Percentiles rank a stretch among this genome's conserved stretches.
These are phyloP conservation scores for Gaillardinia entomophila DNA, from an alignment of 805 yeast species.

Conservation along the genomic window DNA sequence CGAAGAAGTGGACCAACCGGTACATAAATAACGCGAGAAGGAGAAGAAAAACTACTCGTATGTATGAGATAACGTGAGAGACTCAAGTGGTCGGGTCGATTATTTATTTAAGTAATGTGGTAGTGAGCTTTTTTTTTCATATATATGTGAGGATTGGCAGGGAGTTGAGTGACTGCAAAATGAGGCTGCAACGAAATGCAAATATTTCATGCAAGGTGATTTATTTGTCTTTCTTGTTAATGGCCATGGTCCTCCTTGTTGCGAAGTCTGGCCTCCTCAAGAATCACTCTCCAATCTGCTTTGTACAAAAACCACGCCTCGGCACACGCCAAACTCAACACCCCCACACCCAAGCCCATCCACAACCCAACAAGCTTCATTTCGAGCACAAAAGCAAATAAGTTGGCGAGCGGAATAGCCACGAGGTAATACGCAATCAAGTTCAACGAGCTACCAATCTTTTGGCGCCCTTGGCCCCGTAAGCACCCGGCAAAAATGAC, in stretches of 20 bases:
- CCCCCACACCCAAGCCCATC: slow-evolving; percentile 10
- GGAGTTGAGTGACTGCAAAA: too few species aligned
- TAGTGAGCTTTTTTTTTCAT: too few species aligned
- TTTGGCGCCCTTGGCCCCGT: slow-evolving; percentile 19
- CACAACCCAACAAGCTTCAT: slow-evolving; percentile 11
- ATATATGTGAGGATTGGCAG: too few species aligned
- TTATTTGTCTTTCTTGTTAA: too few species aligned
- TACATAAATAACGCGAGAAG: too few species aligned
- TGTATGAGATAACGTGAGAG: too few species aligned
- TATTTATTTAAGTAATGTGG: too few species aligned
- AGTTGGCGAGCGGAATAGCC: slow-evolving; percentile 14
- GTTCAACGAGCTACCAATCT: slow-evolving; percentile 12
- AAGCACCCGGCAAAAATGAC: slow-evolving; percentile 16
- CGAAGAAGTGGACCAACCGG: too few species aligned
- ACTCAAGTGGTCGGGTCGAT: too few species aligned
- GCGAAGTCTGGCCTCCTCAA: neutral
- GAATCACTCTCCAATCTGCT: neutral
- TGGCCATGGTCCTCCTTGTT: neutral
- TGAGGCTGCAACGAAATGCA: too few species aligned
- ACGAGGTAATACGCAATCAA: slow-evolving; percentile 13
- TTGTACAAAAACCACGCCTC: slow-evolving; percentile 2
- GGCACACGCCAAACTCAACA: slow-evolving; percentile 1
- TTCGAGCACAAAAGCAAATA: slow-evolving; percentile 5
- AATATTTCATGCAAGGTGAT: too few species aligned
- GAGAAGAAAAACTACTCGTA: too few species aligned